These are phyloP conservation scores for Quercus dentata DNA, from an alignment of 306 rosid genomes.

Conservation along the genomic window DNA sequence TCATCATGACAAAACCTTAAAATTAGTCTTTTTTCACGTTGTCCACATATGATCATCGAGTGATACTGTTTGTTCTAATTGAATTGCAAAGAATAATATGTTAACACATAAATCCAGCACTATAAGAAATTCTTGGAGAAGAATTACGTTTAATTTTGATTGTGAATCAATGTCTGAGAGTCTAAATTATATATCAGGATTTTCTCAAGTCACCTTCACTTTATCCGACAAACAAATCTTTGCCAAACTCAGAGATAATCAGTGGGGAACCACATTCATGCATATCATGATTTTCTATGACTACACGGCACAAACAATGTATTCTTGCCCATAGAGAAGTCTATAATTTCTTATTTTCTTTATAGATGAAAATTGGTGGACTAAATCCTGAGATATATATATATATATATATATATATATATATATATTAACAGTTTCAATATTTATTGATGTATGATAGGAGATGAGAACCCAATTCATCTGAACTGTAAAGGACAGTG, in stretches of 20 bases:
- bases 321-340: not conserved
- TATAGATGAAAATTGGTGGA: not conserved
- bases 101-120: conserved; percentile 4
- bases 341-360: too few species aligned
- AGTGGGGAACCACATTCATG: conserved; percentile 16
- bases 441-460: too few species aligned
- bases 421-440: not conserved
- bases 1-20: conserved; percentile 92
- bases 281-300: not conserved
- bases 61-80: conserved; percentile 46
- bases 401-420: too few species aligned
- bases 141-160: not conserved
- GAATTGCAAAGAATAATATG: conserved; percentile 28
- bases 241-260: conserved; percentile 35
- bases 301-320: not conserved
- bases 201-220: conserved; percentile 11
- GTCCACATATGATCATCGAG: conserved; percentile 61
- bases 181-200: conserved; percentile 4
- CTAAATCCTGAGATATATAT: not conserved
- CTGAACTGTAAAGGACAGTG: not conserved
- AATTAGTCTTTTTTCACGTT: conserved; percentile 89
- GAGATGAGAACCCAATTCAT: too few species aligned
- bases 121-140: not conserved
- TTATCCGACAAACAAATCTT: conserved; percentile 40
- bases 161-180: not conserved